phyloP scores from a whole-genome alignment of 208 protist genomes.

The Tritrichomonas foetus region DNA sequence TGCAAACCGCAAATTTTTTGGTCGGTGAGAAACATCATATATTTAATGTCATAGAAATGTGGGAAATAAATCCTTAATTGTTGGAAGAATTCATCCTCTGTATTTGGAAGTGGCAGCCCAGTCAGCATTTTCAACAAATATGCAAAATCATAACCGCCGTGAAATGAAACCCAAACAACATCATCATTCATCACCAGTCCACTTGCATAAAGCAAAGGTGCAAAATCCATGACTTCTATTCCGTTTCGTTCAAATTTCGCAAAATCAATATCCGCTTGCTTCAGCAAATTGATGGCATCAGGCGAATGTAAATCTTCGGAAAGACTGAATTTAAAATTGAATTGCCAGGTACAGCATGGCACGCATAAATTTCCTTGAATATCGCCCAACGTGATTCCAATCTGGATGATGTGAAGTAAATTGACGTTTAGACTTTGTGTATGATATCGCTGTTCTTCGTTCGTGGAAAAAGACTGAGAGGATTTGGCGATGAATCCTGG shows the following conservation, averaged over 20 bases:
- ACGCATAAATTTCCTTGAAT: slow-evolving; percentile 81
- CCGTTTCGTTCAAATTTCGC: slow-evolving; percentile 50
- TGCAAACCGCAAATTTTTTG: background rate
- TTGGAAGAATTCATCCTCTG: background rate
- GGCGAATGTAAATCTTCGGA: slow-evolving; percentile 88
- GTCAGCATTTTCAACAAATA: slow-evolving; percentile 59
- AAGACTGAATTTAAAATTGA: slow-evolving; percentile 96
- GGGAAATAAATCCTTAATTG: background rate
- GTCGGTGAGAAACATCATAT: background rate
- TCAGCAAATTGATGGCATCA: slow-evolving; percentile 89
- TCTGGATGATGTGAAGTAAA: slow-evolving; percentile 93
- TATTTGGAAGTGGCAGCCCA: background rate
- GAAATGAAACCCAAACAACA: slow-evolving; percentile 94
- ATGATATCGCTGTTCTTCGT: background rate
- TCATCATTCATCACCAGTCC: slow-evolving; percentile 86
- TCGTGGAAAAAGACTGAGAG: background rate
- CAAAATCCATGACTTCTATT: slow-evolving; percentile 77
- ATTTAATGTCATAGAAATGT: slow-evolving; percentile 9
- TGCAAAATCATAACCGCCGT: slow-evolving; percentile 92
- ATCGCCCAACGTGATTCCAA: slow-evolving; percentile 94
- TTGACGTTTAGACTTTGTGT: slow-evolving; percentile 69
- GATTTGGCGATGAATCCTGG: slow-evolving; percentile 78
- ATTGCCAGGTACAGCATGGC: slow-evolving; percentile 91
- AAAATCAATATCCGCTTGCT: slow-evolving; percentile 88
- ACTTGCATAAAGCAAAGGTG: slow-evolving; percentile 84